These are phyloP conservation scores for Mycena pura DNA, from an alignment of 768 basidiomycete genomes.

Conservation along the genomic window DNA sequence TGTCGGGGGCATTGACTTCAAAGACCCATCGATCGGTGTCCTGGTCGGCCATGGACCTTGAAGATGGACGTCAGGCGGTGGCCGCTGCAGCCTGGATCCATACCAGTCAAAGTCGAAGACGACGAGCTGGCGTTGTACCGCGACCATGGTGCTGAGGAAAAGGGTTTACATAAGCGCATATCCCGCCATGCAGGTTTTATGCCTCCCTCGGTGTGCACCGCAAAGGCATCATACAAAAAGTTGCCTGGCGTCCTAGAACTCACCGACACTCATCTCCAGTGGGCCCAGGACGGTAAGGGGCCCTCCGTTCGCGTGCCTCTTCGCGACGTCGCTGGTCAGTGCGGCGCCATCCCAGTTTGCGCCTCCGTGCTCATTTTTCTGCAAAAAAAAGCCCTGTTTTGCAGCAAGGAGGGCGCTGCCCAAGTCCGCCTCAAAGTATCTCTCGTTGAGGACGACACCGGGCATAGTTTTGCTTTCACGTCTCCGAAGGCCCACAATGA, in stretches of 20 bases:
- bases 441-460: constrained; percentile 69
- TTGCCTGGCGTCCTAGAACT: constrained; percentile 75
- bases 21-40: constrained; percentile 95
- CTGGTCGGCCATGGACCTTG: constrained; percentile 91
- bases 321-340: constrained; percentile 67
- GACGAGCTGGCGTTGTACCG: constrained; percentile 65
- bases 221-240: constrained; percentile 88
- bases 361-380: constrained; percentile 18
- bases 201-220: constrained; percentile 73
- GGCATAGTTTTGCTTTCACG: constrained; percentile 85
- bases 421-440: constrained; percentile 83
- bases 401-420: constrained; percentile 82
- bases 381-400: constrained; percentile 71
- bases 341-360: constrained; percentile 15
- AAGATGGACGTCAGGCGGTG: constrained; percentile 12
- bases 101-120: constrained; percentile 99
- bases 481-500: constrained; percentile 73
- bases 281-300: constrained; percentile 77
- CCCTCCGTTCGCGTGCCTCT: constrained; percentile 70
- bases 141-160: not conserved
- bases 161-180: constrained; percentile 33
- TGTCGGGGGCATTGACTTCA: constrained; percentile 84
- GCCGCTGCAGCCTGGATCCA: constrained; percentile 5
- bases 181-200: constrained; percentile 42
- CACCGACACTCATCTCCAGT: constrained; percentile 74